phyloP scores from a whole-genome alignment of 495 filamentous ascomycete species.

The Aspergillus egyptiacus region DNA sequence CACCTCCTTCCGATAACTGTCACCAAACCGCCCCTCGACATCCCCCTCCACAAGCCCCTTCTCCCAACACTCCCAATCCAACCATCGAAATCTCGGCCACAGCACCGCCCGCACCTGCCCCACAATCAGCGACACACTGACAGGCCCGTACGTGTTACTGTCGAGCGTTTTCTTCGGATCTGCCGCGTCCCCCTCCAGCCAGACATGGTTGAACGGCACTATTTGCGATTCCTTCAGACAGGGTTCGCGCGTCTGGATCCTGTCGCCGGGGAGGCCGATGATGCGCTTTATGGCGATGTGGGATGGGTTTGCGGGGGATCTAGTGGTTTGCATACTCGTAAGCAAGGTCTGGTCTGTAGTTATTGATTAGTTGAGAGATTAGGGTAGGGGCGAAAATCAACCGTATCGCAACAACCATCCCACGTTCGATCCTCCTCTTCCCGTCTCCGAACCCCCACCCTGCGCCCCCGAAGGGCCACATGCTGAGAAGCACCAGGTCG shows the following conservation, averaged over 20 bases:
- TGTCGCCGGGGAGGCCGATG: constrained; percentile 63
- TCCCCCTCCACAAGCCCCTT: constrained; percentile 23
- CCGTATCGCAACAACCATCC: constrained; percentile 52
- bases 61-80: constrained; percentile 41
- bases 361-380: too few species aligned
- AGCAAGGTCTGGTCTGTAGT: background rate
- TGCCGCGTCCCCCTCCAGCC: constrained; percentile 68
- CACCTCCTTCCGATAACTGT: constrained; percentile 37
- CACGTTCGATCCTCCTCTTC: constrained; percentile 39
- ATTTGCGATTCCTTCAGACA: constrained; percentile 51
- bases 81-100: constrained; percentile 49
- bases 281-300: constrained; percentile 63
- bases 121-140: constrained; percentile 53
- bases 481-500: constrained; percentile 46
- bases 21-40: constrained; percentile 17
- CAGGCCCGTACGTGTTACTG: constrained; percentile 71
- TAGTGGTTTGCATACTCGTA: constrained; percentile 22
- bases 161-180: constrained; percentile 54
- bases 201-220: constrained; percentile 67
- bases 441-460: constrained; percentile 22
- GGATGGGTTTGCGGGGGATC: constrained; percentile 57
- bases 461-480: constrained; percentile 34
- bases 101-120: constrained; percentile 59
- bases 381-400: too few species aligned
- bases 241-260: constrained; percentile 54